Evolutionary conservation across 2,329 filamentous ascomycete species (phyloP), one percentile per base, ranked within the genome.

Genomic region (Exophiala aquamarina): DNA sequence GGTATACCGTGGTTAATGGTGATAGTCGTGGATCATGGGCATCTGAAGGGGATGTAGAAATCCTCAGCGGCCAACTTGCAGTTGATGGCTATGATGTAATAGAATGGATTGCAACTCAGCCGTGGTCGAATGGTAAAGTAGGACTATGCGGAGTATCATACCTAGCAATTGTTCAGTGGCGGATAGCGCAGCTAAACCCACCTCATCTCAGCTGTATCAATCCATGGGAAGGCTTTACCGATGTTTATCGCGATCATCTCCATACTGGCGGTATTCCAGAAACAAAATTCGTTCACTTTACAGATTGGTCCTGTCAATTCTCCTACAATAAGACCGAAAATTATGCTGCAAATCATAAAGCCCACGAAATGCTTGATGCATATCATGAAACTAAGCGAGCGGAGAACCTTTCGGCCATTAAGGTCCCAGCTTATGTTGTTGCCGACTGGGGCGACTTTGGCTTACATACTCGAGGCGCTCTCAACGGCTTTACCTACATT

Each of bases 191-290:
- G 2, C 67, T 72, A 1, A 60, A 64, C 3, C 75, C 75, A 2
- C 34, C 34, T 14, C 28, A 29, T 3, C 56, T 77, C 1, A 65
- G 70, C 0, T 73, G 72, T 4, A 77, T 77, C 3, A 60, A 76
- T 0, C 75, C 74, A 0, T 76, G 66, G 75, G 76, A 79, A 60
- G 76, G 76, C 19, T 76, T 77, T 71, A 73, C 72, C 0, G 76
- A 79, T 50, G 76, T 74, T 53, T 79, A 78, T 58, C 67, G 75
- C 1, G 81, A 83, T 49, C 67, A 78, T 1, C 80, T 76, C 52
- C 71, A 79, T 0, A 80, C 83, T 45, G 81, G 81, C 1, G 81
- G 81, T 0, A 83, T 84, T 14, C 32, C 32, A 8, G 32, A 34
- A 14, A 34, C 32, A 34, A 34, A 34, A 14, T 34, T 34, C 14